Evolutionary conservation across 768 basidiomycete genomes (phyloP).

Genomic region (Lentinula sp.): DNA sequence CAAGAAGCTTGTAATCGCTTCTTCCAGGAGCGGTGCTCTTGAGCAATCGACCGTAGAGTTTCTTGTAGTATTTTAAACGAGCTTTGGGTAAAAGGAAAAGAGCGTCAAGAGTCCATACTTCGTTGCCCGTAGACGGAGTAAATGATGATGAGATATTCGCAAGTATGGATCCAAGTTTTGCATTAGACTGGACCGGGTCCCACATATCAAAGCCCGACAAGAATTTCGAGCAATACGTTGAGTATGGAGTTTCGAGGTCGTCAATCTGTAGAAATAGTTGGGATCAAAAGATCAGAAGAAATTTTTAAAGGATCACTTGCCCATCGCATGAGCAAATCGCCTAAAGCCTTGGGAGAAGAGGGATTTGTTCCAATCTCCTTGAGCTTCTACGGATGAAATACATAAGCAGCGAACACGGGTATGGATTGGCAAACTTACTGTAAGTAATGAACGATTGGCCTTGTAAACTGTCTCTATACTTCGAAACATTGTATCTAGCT

Average conservation of each 20-base stretch:
- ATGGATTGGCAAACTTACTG: conserved; percentile 18
- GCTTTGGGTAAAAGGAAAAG: conserved; percentile 83
- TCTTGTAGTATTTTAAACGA: conserved; percentile 88
- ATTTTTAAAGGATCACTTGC: conserved; percentile 37
- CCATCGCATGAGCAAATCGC: conserved; percentile 97
- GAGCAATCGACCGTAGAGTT: conserved; percentile 78
- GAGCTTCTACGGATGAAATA: conserved; percentile 57
- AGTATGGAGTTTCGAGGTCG: conserved; percentile 85
- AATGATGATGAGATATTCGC: conserved; percentile 57
- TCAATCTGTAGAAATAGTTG: conserved; percentile 59
- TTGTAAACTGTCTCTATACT: conserved; percentile 90
- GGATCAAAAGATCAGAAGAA: conserved; percentile 4
- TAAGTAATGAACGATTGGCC: conserved; percentile 80
- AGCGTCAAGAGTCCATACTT: conserved; percentile 77
- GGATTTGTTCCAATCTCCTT: conserved; percentile 93
- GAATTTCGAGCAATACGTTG: conserved; percentile 69
- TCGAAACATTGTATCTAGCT: conserved; percentile 92
- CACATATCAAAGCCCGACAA: conserved; percentile 77
- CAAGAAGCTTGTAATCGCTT: conserved; percentile 79
- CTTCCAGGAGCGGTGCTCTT: conserved; percentile 83
- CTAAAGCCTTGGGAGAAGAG: conserved; percentile 87
- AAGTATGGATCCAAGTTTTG: conserved; percentile 63
- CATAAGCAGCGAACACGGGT: conserved; percentile 1
- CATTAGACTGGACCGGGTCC: conserved; percentile 74
- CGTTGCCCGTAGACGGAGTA: conserved; percentile 37